These are phyloP conservation scores for Trypanosoma rangeli DNA, from an alignment of 208 protist species.

Conservation along the genomic window DNA sequence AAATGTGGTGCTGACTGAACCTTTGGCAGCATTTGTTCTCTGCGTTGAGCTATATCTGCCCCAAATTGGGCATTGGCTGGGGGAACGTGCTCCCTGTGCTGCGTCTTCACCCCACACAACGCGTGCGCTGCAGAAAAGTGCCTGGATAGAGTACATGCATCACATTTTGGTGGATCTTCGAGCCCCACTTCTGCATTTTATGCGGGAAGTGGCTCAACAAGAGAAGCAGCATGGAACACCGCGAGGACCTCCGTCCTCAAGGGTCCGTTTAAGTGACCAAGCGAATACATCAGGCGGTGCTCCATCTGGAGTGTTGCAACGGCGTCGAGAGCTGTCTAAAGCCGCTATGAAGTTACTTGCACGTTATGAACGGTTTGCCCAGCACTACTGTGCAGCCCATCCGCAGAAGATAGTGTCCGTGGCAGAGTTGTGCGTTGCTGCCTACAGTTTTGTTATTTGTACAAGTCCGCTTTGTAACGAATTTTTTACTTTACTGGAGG, in stretches of 20 bases:
- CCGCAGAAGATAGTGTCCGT: constrained; percentile 31
- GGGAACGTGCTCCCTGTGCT: background rate
- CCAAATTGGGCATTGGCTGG: constrained; percentile 28
- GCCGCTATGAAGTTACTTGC: constrained; percentile 1
- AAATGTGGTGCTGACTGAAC: constrained; percentile 20
- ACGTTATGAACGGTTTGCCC: constrained; percentile 24
- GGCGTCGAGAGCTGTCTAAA: constrained; percentile 1
- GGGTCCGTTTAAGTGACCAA: background rate
- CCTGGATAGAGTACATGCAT: constrained; percentile 31
- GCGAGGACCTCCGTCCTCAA: background rate
- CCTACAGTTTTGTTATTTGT: constrained; percentile 67
- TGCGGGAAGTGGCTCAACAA: constrained; percentile 6
- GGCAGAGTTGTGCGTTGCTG: constrained; percentile 60
- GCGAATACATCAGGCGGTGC: too few species aligned
- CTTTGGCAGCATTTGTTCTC: constrained; percentile 31
- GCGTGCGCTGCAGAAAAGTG: constrained; percentile 20
- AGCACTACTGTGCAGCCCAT: constrained; percentile 15
- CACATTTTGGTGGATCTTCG: constrained; percentile 25
- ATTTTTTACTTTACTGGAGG: constrained; percentile 38
- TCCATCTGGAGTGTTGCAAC: background rate
- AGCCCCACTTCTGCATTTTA: constrained; percentile 22
- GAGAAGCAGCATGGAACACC: background rate
- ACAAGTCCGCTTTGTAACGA: constrained; percentile 52
- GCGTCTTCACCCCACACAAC: background rate
- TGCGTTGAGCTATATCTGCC: constrained; percentile 28